These are phyloP conservation scores for Cercospora sesami DNA, from an alignment of 2,329 filamentous ascomycete genomes.

Conservation along the genomic window DNA sequence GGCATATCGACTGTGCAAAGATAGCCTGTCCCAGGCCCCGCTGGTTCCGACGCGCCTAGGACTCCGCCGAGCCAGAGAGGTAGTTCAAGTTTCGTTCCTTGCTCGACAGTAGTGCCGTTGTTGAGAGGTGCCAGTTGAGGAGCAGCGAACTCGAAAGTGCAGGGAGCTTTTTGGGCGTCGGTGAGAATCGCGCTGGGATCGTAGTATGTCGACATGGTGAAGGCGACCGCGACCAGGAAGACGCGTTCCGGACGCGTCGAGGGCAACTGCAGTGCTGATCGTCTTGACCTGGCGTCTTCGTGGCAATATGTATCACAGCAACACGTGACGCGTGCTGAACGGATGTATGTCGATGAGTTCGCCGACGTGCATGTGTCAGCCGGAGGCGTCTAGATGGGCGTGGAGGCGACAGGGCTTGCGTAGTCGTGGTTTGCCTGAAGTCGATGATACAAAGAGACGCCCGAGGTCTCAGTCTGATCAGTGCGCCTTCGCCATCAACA, in stretches of 20 bases:
- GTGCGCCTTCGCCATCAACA: neutral
- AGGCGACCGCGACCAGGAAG: neutral
- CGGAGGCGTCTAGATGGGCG: neutral
- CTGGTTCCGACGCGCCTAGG: conserved; percentile 65
- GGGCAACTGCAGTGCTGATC: neutral
- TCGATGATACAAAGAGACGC: conserved; percentile 8
- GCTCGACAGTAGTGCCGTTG: conserved; percentile 69
- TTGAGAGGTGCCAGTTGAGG: conserved; percentile 85
- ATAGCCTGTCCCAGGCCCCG: conserved; percentile 48
- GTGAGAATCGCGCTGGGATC: conserved; percentile 82
- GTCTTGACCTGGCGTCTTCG: neutral
- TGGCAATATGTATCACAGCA: neutral
- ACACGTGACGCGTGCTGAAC: conserved; percentile 10
- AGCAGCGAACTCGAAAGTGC: conserved; percentile 88
- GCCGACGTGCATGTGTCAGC: conserved; percentile 14
- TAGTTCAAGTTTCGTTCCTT: conserved; percentile 75
- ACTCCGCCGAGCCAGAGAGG: conserved; percentile 95
- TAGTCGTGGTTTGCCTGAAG: conserved; percentile 22
- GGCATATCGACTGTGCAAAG: conserved; percentile 82
- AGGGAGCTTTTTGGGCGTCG: conserved; percentile 91
- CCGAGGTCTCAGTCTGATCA: neutral
- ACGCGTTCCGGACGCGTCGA: conserved; percentile 14
- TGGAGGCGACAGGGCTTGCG: conserved; percentile 21
- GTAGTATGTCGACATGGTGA: conserved; percentile 66
- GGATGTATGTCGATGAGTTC: neutral